Conservation (phyloP, 108 stramenopile genomes). For the Conticribra weissflogii region DNA sequence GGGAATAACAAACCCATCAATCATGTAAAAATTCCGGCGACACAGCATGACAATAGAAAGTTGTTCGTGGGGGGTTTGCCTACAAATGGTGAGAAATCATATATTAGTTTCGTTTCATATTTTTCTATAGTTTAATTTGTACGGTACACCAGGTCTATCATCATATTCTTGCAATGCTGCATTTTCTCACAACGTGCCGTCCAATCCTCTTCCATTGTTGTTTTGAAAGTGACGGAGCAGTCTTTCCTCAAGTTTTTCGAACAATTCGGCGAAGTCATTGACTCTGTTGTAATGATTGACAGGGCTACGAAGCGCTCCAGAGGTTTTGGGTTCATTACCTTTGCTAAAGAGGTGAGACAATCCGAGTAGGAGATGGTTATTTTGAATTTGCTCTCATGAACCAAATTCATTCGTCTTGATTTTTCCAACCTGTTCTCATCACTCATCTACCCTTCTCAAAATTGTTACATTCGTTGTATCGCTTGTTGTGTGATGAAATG, state of each 20-base stretch:
- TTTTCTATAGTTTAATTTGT: neutral
- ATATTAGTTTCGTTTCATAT: neutral
- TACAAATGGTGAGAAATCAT: constrained; percentile 51
- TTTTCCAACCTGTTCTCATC: neutral
- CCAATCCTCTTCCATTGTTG: neutral
- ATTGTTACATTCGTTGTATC: too few relatives aligned
- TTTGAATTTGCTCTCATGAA: neutral
- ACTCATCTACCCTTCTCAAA: neutral
- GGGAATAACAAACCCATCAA: neutral
- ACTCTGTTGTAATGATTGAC: constrained; percentile 83
- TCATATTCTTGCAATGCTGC: neutral
- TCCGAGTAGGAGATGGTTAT: neutral
- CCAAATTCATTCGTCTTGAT: neutral
- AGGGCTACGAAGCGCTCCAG: constrained; percentile 66
- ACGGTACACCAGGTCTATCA: neutral
- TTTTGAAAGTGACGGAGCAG: constrained; percentile 51
- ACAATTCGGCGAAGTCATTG: constrained; percentile 71
- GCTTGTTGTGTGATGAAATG: too few relatives aligned
- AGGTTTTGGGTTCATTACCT: constrained; percentile 94
- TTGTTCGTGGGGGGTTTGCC: constrained; percentile 78
- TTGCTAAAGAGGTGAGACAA: constrained; percentile 55
- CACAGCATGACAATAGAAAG: constrained; percentile 59
- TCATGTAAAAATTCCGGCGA: constrained; percentile 40
- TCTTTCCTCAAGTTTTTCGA: constrained; percentile 69
- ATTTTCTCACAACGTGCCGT: neutral